A percentile compares a stretch with the other conserved stretches of the same genome.
Evolutionary conservation across 2,329 filamentous ascomycete species (phyloP).

Genomic region (Sporothrix protearum): DNA sequence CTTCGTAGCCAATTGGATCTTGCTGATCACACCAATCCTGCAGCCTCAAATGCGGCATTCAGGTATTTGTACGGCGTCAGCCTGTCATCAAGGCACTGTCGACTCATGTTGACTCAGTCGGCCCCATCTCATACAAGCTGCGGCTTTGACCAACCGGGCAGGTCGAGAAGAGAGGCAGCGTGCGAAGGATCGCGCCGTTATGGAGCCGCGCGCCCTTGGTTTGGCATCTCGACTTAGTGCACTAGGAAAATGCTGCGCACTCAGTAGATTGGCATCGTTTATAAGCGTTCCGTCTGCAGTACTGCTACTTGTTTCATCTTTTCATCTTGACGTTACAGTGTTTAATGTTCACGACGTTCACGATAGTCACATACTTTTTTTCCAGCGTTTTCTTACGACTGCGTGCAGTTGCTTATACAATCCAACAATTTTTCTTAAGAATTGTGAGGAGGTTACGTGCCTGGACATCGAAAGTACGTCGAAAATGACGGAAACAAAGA

Average conservation of each 20-base stretch:
- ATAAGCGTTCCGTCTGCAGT: background rate
- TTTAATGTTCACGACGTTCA: background rate
- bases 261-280: background rate
- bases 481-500: background rate
- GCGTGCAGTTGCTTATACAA: too few relatives aligned
- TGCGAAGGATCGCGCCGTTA: background rate
- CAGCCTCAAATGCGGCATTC: background rate
- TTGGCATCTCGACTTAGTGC: background rate
- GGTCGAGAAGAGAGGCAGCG: background rate
- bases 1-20: background rate
- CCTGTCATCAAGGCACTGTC: background rate
- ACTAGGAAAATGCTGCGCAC: background rate
- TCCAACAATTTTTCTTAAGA: background rate
- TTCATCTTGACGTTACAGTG: background rate
- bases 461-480: background rate
- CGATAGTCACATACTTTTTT: background rate
- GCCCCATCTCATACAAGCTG: background rate
- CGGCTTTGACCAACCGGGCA: background rate
- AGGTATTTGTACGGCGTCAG: background rate
- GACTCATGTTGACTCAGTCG: background rate
- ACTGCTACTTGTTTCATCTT: background rate
- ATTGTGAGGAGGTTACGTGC: too few relatives aligned
- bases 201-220: background rate
- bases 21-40: background rate
- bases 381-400: background rate